phyloP scores from a whole-genome alignment of 805 yeast species.

The Monosporozyma solicola region DNA sequence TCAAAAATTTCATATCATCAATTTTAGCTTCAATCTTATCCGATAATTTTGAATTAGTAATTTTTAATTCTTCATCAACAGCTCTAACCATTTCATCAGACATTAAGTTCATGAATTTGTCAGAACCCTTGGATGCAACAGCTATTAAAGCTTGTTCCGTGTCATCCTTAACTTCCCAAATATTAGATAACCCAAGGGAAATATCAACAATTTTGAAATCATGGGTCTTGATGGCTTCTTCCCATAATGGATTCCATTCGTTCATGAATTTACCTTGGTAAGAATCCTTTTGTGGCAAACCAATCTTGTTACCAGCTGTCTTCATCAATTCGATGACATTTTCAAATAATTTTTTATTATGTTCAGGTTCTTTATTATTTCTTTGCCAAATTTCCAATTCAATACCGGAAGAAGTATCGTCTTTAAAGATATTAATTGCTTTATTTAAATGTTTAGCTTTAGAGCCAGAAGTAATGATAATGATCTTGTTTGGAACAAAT shows the following conservation, averaged over 20 bases:
- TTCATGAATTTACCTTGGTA: constrained; percentile 76
- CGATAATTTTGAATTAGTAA: constrained; percentile 62
- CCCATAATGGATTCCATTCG: constrained; percentile 56
- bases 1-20: constrained; percentile 66
- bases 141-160: constrained; percentile 59
- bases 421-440: constrained; percentile 31
- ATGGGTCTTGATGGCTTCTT: constrained; percentile 31
- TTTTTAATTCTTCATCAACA: constrained; percentile 77
- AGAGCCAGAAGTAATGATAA: constrained; percentile 69
- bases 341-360: constrained; percentile 57
- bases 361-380: constrained; percentile 64
- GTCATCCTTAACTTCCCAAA: constrained; percentile 69
- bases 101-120: constrained; percentile 70
- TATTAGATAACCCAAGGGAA: constrained; percentile 42
- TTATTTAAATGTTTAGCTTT: constrained; percentile 65
- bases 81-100: constrained; percentile 80
- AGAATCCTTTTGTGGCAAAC: constrained; percentile 64
- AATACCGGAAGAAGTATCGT: constrained; percentile 40
- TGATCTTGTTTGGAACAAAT: constrained; percentile 48
- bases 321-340: constrained; percentile 43
- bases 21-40: constrained; percentile 74
- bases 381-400: constrained; percentile 57
- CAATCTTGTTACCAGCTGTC: constrained; percentile 43
- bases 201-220: constrained; percentile 41
- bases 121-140: constrained; percentile 68